Base-by-base conservation (phyloP, 1,139 yeast species). In the Lodderomyces theae region DNA sequence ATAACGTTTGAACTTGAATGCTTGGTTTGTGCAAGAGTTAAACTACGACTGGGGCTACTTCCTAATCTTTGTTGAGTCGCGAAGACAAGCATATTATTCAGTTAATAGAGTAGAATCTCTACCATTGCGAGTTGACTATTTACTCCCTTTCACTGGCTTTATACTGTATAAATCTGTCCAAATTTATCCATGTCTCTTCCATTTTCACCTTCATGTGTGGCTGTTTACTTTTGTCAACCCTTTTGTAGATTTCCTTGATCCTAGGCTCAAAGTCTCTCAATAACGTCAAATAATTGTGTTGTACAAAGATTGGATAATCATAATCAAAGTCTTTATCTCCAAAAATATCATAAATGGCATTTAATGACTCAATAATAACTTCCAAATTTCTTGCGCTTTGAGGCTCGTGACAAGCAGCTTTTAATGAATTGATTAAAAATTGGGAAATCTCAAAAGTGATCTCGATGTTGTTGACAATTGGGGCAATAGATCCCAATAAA, bases 121-220 rank as follows among this genome's bases (percentile, higher is more conserved):
- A n/a, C n/a, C n/a, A n/a, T n/a, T n/a, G n/a, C n/a, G n/a, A n/a
- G n/a, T n/a, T 23, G 12, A 7, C 15, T 15, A 12, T 19, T 25
- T 16, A 36, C 6, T 5, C 19, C 28, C 42, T 34, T 47, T 63
- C 68, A 18, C 42, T 47, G 34, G 47, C 45, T 55, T 92, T 92
- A 63, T 92, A 92, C 43, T 77, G 78, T 42, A 90, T 78, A 57
- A 92, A 92, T 44, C 95, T 72, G 8, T 74, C 80, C 52, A 90
- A 64, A 52, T 86, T 89, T 39, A 63, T 61, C 55, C 80, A 70
- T 1, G 83, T 79, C 47, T 86, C 95, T 43, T 82, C 86, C 23
- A 84, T 86, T 48, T 72, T 74, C n/a, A 63, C 64, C 56, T 86
- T 82, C 50, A 86, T 67, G 35, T 68, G 74, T 1, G 72, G 67